These are phyloP conservation scores for Saccharomycopsis fodiens DNA, from an alignment of 805 yeast genomes.

Conservation along the genomic window DNA sequence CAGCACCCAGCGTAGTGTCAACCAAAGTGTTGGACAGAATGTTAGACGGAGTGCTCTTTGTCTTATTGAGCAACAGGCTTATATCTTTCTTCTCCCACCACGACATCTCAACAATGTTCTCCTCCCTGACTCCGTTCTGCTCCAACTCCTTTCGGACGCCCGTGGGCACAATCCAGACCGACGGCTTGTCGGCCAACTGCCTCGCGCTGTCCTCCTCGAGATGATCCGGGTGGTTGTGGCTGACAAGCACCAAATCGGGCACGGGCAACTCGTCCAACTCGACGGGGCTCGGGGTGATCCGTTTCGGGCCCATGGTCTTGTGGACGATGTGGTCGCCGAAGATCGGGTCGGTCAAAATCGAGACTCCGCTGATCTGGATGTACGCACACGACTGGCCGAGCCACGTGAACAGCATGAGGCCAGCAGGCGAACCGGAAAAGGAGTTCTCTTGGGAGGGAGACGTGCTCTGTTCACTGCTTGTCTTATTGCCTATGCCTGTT, in stretches of 20 bases:
- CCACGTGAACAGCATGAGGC: constrained; percentile 75
- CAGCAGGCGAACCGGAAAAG: neutral
- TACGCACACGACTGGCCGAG: constrained; percentile 85
- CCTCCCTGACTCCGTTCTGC: constrained; percentile 42
- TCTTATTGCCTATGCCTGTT: constrained; percentile 2
- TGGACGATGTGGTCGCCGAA: constrained; percentile 59
- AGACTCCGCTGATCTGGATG: constrained; percentile 63
- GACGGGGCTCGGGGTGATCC: constrained; percentile 77
- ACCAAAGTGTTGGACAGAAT: too few relatives aligned
- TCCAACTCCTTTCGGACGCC: constrained; percentile 62
- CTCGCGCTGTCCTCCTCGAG: constrained; percentile 57
- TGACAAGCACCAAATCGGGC: constrained; percentile 69
- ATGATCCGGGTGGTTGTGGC: constrained; percentile 96
- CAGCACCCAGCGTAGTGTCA: constrained; percentile 23
- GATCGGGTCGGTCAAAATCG: constrained; percentile 80
- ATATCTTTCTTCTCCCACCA: constrained; percentile 81
- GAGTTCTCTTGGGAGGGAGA: constrained; percentile 3
- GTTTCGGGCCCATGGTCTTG: constrained; percentile 67
- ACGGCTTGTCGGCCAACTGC: constrained; percentile 27
- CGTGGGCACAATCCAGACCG: constrained; percentile 81
- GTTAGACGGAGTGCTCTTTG: constrained; percentile 5
- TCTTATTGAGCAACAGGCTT: neutral
- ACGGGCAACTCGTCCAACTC: constrained; percentile 51
- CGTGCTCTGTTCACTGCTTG: neutral
- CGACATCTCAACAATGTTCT: constrained; percentile 64